Percentiles rank a stretch among this genome's conserved stretches.
phyloP scores from a whole-genome alignment of 1,284 basidiomycete genomes.

The Puccinia novopanici region DNA sequence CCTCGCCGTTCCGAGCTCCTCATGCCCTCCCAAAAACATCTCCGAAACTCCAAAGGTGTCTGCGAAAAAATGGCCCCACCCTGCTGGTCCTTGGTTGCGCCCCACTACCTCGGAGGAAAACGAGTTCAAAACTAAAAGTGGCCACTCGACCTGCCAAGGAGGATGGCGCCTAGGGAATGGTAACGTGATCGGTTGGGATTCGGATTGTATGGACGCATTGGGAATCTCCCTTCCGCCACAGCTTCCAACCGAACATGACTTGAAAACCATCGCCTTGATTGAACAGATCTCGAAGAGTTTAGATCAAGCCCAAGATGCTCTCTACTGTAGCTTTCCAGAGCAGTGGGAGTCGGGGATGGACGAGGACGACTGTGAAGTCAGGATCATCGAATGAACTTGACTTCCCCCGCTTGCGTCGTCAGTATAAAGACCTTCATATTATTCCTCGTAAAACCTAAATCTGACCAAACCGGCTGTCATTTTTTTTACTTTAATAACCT shows the following conservation, averaged over 20 bases:
- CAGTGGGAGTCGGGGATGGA: not conserved
- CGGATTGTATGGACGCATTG: constrained; percentile 1
- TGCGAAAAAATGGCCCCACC: constrained; percentile 28
- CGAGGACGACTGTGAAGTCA: constrained; percentile 14
- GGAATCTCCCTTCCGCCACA: constrained; percentile 20
- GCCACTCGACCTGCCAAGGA: not conserved
- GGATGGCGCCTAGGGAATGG: constrained; percentile 25
- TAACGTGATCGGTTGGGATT: constrained; percentile 22
- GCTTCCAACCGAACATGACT: constrained; percentile 28
- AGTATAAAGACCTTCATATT: no score
- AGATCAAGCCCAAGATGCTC: constrained; percentile 26
- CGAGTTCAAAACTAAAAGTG: not conserved
- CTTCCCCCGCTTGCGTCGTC: no score
- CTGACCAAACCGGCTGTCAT: no score
- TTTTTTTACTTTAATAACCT: no score
- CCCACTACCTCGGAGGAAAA: constrained; percentile 2
- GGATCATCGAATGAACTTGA: not conserved
- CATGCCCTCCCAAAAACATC: not conserved
- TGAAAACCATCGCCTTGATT: constrained; percentile 7
- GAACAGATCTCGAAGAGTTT: constrained; percentile 25
- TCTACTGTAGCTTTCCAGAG: not conserved
- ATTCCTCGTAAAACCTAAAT: no score
- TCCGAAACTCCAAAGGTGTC: not conserved
- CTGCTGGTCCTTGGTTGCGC: constrained; percentile 35
- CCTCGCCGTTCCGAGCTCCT: constrained; percentile 24